These are phyloP conservation scores for Antarctomyces pellizariae DNA, from an alignment of 495 filamentous ascomycete genomes.

Conservation along the genomic window DNA sequence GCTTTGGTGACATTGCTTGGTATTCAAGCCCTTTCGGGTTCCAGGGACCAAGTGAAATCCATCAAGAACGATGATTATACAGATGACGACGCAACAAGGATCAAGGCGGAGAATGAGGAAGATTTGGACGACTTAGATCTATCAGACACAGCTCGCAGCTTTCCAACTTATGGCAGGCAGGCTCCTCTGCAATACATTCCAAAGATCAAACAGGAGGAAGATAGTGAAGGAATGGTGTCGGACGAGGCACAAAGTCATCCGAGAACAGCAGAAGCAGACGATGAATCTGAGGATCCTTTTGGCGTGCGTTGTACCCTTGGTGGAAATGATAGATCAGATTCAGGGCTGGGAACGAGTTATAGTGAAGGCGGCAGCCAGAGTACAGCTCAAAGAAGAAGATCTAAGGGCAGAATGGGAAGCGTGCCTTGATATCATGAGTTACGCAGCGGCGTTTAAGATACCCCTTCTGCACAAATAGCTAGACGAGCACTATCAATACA, in stretches of 20 bases:
- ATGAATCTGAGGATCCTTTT: conserved; percentile 16
- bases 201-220: conserved; percentile 14
- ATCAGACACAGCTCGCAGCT: conserved; percentile 24
- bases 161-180: conserved; percentile 30
- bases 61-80: conserved; percentile 6
- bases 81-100: conserved; percentile 5
- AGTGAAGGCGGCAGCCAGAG: conserved; percentile 14
- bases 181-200: conserved; percentile 20
- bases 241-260: conserved; percentile 11
- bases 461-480: too few species aligned
- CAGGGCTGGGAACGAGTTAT: conserved; percentile 24
- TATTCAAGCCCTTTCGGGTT: conserved; percentile 1
- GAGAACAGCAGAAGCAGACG: conserved; percentile 14
- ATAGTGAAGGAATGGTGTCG: conserved; percentile 10
- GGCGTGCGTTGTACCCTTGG: conserved; percentile 7
- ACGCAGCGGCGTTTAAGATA: too few species aligned
- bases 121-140: conserved; percentile 14
- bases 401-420: too few species aligned
- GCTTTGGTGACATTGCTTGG: conserved; percentile 16
- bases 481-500: too few species aligned
- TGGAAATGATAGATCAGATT: conserved; percentile 15
- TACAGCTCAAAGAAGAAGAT: too few species aligned
- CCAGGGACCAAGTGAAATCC: too few species aligned
- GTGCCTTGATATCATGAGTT: too few species aligned
- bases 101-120: conserved; percentile 14